Percentiles rank a stretch among this genome's conserved stretches.
These are phyloP conservation scores for Cercophora samala DNA, from an alignment of 495 filamentous ascomycete genomes.

Conservation along the genomic window DNA sequence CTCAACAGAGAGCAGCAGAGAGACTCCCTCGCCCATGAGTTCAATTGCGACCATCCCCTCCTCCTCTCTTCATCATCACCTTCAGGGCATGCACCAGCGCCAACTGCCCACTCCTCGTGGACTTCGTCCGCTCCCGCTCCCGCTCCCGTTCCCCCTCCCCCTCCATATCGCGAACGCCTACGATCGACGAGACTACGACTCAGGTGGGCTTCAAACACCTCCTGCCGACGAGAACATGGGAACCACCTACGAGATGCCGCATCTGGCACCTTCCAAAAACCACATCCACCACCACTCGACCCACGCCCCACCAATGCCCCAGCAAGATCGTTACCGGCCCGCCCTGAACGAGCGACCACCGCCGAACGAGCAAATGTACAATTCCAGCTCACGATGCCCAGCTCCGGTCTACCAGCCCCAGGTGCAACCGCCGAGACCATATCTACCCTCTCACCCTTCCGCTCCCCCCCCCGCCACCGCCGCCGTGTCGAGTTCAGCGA, in stretches of 20 bases:
- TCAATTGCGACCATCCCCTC: constrained; percentile 14
- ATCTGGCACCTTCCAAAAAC: constrained; percentile 41
- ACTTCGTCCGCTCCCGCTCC: not conserved
- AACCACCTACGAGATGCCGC: constrained; percentile 46
- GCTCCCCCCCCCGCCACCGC: constrained; percentile 6
- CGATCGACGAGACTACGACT: not conserved
- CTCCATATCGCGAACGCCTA: not conserved
- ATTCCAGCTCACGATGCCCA: constrained; percentile 25
- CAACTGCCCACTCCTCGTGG: constrained; percentile 2
- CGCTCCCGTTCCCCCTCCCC: no score
- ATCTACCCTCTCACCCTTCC: not conserved
- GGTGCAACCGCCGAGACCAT: not conserved
- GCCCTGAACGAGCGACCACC: constrained; percentile 30
- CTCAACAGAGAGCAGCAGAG: no score
- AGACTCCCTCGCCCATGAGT: constrained; percentile 26
- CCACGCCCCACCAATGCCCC: constrained; percentile 28
- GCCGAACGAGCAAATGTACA: constrained; percentile 30
- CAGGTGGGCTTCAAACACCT: constrained; percentile 48
- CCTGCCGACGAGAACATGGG: constrained; percentile 48
- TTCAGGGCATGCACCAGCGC: constrained; percentile 1
- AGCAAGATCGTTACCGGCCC: constrained; percentile 26
- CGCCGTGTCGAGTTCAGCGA: not conserved
- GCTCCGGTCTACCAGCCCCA: not conserved
- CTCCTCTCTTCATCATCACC: constrained; percentile 6
- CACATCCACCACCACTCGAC: constrained; percentile 34